Evolutionary conservation across 2,329 filamentous ascomycete species (phyloP), one percentile per base, ranked within the genome.

Genomic region (Nannizzia gypsea): DNA sequence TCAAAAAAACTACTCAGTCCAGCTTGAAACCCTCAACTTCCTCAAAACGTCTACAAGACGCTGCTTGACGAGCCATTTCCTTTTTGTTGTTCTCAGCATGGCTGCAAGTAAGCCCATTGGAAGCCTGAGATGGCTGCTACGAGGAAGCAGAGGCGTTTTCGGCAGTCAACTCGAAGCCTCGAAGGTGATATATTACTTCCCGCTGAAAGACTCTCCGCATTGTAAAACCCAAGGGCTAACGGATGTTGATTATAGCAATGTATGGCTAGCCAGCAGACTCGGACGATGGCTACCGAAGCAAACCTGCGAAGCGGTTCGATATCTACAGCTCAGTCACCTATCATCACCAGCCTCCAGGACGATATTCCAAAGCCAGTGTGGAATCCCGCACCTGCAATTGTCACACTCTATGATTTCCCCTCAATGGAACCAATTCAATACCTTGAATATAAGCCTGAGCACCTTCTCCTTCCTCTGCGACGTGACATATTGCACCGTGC

Each of bases 401-500:
- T 92, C 63, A 97, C 92, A 59, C 83, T 96, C 74, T 90, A 96
- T 82, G 79, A 80, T 71, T 99, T 97, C 78, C 93, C 93, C 38
- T 83, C 85, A 9, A 84, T 96, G 75, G 90, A 96, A 74, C 93
- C 93, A 24, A 78, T 84, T 56, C 80, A 83, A 57, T 87, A 95
- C 72, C 83, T 89, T 70, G 76, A 83, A 68, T 97, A 91, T 79
- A 85, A 88, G 44, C 78, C 84, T 62, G 87, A 88, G 68, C 90
- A 96, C 74, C 87, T 99, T 50, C 79, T 88, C 70, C 83, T 97
- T 36, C 93, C 93, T 2, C 81, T 96, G 54, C 88, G 93, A 62
- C 86, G 87, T 72, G 93, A 99, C 73, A 84, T 99, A 65, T 85
- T 99, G 59, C 92, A 99, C 77, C 84, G 89, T 64, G 93, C 93